A percentile compares a stretch with the other conserved stretches of the same genome.
Evolutionary conservation across 2,329 filamentous ascomycete species (phyloP).

Genomic region (Fusarium ramigenum): DNA sequence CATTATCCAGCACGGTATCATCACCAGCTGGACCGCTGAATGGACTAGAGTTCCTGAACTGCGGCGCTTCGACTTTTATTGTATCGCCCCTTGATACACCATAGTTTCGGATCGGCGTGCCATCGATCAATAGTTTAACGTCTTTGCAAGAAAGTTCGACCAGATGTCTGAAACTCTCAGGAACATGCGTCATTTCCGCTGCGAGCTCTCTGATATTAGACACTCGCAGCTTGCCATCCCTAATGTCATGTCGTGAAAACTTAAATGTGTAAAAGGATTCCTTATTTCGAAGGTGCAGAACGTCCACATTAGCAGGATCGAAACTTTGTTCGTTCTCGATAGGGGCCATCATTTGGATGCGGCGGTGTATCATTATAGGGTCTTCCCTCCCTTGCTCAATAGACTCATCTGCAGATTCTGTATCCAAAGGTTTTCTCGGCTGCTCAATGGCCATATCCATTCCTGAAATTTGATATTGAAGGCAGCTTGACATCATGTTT

Average conservation of each 20-base stretch:
- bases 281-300: neutral
- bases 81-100: neutral
- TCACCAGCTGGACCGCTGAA: accelerated
- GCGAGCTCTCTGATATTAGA: neutral
- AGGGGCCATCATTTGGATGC: accelerated
- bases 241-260: accelerated
- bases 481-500: slow-evolving; percentile 77
- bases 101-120: accelerated
- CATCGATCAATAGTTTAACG: accelerated
- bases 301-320: accelerated
- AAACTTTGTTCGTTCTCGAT: accelerated
- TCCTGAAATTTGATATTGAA: slow-evolving; percentile 21
- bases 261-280: accelerated
- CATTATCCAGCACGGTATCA: accelerated
- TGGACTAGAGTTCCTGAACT: accelerated
- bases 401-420: too few species aligned
- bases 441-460: too few species aligned
- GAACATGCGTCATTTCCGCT: accelerated
- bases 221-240: neutral
- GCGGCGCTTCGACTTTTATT: neutral
- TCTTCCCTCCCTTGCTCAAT: accelerated
- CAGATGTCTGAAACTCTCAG: neutral
- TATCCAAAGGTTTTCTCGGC: accelerated
- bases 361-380: accelerated
- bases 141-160: neutral